phyloP scores from a whole-genome alignment of 2,329 filamentous ascomycete genomes.

The Cladosporium oxysporum region DNA sequence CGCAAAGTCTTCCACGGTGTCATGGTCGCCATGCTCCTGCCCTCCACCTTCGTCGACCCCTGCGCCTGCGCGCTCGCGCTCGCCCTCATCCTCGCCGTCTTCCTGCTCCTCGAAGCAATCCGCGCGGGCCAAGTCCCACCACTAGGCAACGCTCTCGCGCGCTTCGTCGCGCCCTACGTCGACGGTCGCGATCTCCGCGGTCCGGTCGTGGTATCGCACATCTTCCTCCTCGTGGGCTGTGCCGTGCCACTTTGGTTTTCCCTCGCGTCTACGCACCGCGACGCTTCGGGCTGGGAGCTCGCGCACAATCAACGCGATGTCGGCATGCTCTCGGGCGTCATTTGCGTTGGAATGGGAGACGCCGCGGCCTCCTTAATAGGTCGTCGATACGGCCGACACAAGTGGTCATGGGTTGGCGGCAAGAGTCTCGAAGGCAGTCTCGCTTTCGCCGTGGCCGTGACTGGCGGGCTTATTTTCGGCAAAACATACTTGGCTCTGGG shows the following conservation, averaged over 20 bases:
- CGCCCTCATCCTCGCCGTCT: conserved; percentile 76
- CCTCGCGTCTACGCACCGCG: conserved; percentile 67
- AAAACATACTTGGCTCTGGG: conserved; percentile 75
- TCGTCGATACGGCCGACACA: conserved; percentile 77
- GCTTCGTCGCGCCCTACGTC: conserved; percentile 89
- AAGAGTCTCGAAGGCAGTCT: conserved; percentile 87
- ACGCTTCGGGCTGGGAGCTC: conserved; percentile 69
- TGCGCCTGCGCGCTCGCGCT: conserved; percentile 78
- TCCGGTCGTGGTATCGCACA: conserved; percentile 92
- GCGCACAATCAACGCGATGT: conserved; percentile 61
- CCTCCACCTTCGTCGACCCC: conserved; percentile 83
- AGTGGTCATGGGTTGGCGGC: conserved; percentile 96
- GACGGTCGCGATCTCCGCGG: conserved; percentile 91
- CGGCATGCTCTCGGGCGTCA: conserved; percentile 87
- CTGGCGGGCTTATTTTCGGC: conserved; percentile 68
- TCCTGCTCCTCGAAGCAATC: conserved; percentile 84
- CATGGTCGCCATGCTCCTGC: conserved; percentile 95
- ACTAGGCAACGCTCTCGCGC: conserved; percentile 78
- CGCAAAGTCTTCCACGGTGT: conserved; percentile 98
- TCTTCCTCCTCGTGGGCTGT: conserved; percentile 92
- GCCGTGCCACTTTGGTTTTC: conserved; percentile 92
- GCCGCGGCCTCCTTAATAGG: conserved; percentile 90
- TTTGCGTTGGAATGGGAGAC: conserved; percentile 94
- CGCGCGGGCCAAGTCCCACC: conserved; percentile 90
- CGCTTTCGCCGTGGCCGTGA: conserved; percentile 81